Conservation (phyloP, 2,329 filamentous ascomycete species). For the Proliferodiscus dingleyae region DNA sequence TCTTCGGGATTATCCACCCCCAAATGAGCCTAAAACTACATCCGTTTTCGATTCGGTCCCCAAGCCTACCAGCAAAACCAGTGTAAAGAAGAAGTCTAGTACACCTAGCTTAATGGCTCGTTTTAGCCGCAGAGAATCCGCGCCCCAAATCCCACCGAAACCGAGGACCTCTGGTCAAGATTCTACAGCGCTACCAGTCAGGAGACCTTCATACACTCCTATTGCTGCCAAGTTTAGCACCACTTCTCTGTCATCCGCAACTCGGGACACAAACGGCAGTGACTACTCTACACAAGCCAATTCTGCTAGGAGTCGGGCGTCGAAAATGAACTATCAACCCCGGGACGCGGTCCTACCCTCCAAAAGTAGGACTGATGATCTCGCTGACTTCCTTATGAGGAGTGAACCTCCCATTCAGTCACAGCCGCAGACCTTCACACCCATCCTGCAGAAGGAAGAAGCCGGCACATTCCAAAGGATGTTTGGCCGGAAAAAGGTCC, state of each 20-base stretch:
- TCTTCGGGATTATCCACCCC: conserved; percentile 63
- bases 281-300: conserved; percentile 23
- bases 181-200: conserved; percentile 28
- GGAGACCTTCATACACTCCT: conserved; percentile 22
- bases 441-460: conserved; percentile 22
- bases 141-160: conserved; percentile 34
- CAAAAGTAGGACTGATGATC: conserved; percentile 50
- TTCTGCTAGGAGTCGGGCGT: conserved; percentile 25
- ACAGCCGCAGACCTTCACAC: conserved; percentile 18
- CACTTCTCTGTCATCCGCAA: conserved; percentile 45
- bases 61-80: conserved; percentile 22
- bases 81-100: conserved; percentile 60
- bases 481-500: conserved; percentile 28
- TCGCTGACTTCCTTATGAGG: conserved; percentile 61
- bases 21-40: conserved; percentile 41
- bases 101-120: conserved; percentile 58
- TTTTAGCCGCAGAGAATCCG: conserved; percentile 38
- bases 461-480: conserved; percentile 22
- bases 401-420: conserved; percentile 23
- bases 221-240: conserved; percentile 43
- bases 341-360: conserved; percentile 25
- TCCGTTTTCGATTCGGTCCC: conserved; percentile 17
- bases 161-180: conserved; percentile 28
- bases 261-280: conserved; percentile 30
- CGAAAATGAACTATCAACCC: conserved; percentile 48